These are phyloP conservation scores for Celoporthe dispersa DNA, from an alignment of 2,329 filamentous ascomycete species.

Conservation along the genomic window DNA sequence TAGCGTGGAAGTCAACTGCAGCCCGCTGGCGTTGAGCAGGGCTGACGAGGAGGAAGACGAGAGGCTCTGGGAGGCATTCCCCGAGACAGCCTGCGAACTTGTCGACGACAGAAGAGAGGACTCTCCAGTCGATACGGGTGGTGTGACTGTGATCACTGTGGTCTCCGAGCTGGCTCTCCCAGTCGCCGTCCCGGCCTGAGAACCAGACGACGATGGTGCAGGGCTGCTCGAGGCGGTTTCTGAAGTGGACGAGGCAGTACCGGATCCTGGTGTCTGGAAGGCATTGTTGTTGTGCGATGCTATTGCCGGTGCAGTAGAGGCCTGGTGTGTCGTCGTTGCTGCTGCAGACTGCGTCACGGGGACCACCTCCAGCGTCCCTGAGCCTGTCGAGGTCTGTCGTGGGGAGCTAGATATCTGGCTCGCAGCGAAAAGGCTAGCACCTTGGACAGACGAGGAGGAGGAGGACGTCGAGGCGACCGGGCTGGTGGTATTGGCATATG, in stretches of 20 bases:
- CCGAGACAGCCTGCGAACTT: background rate
- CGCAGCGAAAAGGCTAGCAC: background rate
- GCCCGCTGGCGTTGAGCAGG: conserved; percentile 10
- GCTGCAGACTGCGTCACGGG: background rate
- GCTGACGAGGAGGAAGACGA: background rate
- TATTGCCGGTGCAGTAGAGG: conserved; percentile 1
- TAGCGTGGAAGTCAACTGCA: conserved; percentile 7
- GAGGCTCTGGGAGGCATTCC: background rate
- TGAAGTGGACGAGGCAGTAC: background rate
- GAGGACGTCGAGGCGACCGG: conserved; percentile 17
- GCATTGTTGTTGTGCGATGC: background rate
- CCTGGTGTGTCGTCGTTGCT: background rate
- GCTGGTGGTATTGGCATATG: conserved; percentile 18
- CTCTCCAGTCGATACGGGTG: background rate
- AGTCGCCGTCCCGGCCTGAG: background rate
- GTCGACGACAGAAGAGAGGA: conserved; percentile 1
- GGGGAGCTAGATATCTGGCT: background rate
- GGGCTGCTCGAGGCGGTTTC: background rate
- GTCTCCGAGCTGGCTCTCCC: conserved; percentile 2
- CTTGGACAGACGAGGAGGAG: conserved; percentile 18
- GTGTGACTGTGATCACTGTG: conserved; percentile 4
- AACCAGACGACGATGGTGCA: background rate
- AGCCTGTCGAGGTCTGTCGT: background rate
- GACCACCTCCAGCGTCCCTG: background rate
- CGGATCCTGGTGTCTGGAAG: background rate